A percentile compares a stretch with the other conserved stretches of the same genome.
Evolutionary conservation across 2,329 filamentous ascomycete genomes (phyloP).

Genomic region (Diaporthe australafricana): DNA sequence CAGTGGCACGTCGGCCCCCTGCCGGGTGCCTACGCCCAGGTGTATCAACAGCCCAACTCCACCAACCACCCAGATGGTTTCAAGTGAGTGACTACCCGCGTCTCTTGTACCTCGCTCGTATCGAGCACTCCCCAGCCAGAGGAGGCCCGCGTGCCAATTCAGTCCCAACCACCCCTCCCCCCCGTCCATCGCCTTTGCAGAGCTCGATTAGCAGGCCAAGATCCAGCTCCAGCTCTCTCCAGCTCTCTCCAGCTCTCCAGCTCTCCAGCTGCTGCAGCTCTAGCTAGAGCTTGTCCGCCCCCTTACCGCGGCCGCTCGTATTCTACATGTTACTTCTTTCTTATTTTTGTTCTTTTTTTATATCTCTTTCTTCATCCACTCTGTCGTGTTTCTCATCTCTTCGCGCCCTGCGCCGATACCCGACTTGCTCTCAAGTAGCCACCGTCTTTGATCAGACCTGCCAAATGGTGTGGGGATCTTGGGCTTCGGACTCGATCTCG

Average conservation of each 20-base stretch:
- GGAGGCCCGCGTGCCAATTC: background rate
- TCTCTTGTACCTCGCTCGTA: slow-evolving; percentile 45
- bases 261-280: background rate
- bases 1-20: slow-evolving; percentile 72
- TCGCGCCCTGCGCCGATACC: too few relatives aligned
- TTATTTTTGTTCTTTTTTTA: background rate
- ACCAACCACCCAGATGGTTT: slow-evolving; percentile 66
- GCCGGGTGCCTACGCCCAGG: slow-evolving; percentile 37
- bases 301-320: slow-evolving; percentile 37
- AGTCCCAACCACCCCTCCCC: slow-evolving; percentile 23
- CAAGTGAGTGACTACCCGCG: slow-evolving; percentile 64
- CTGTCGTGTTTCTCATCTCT: too few relatives aligned
- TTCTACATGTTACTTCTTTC: slow-evolving; percentile 35
- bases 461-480: background rate
- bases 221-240: slow-evolving; percentile 19
- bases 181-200: background rate
- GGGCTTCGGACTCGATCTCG: background rate
- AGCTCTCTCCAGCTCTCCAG: slow-evolving; percentile 1
- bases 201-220: slow-evolving; percentile 7
- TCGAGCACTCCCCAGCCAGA: slow-evolving; percentile 31
- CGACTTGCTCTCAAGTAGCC: background rate
- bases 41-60: slow-evolving; percentile 59
- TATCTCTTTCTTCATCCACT: too few relatives aligned
- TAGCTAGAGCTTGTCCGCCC: slow-evolving; percentile 20
- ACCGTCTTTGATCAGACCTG: background rate